Evolutionary conservation across 2,329 filamentous ascomycete genomes (phyloP).

Genomic region (Cladophialophora exuberans): DNA sequence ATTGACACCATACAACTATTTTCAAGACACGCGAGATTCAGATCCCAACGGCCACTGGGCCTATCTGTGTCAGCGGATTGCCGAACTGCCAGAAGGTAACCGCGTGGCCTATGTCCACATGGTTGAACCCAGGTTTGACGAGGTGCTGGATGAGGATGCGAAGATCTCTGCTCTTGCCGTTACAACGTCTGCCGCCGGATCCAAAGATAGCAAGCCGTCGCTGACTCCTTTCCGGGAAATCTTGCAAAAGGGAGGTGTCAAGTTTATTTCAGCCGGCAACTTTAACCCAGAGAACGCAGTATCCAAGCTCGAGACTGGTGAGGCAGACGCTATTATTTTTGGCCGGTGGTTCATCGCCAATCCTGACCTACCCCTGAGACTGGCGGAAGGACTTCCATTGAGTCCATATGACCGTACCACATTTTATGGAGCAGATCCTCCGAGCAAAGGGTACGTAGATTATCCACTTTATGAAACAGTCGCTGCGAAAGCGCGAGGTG

Average conservation of each 20-base stretch:
- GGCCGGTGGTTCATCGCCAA: conserved; percentile 49
- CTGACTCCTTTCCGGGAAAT: conserved; percentile 48
- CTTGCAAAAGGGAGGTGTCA: conserved; percentile 44
- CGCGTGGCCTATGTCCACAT: conserved; percentile 64
- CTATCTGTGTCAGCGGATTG: conserved; percentile 49
- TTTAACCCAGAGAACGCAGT: conserved; percentile 57
- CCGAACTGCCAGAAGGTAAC: conserved; percentile 38
- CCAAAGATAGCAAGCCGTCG: conserved; percentile 34
- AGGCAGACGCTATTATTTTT: conserved; percentile 53
- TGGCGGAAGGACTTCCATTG: conserved; percentile 40
- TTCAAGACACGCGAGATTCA: conserved; percentile 57
- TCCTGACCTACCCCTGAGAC: conserved; percentile 50
- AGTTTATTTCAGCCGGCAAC: conserved; percentile 52
- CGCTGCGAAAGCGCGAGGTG: conserved; percentile 52
- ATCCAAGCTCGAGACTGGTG: conserved; percentile 53
- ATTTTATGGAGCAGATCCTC: neutral
- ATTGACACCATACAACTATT: conserved; percentile 50
- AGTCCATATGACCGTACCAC: conserved; percentile 22
- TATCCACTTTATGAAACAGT: conserved; percentile 29
- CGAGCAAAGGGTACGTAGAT: conserved; percentile 3
- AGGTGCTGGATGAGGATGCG: conserved; percentile 36
- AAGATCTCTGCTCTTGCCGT: conserved; percentile 46
- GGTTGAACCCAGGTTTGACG: conserved; percentile 58
- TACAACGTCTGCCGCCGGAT: conserved; percentile 33
- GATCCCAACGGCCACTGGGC: conserved; percentile 51